A percentile compares a stretch with the other conserved stretches of the same genome.
Evolutionary conservation across 768 basidiomycete genomes (phyloP).

Genomic region (Lentinula guzmanii): DNA sequence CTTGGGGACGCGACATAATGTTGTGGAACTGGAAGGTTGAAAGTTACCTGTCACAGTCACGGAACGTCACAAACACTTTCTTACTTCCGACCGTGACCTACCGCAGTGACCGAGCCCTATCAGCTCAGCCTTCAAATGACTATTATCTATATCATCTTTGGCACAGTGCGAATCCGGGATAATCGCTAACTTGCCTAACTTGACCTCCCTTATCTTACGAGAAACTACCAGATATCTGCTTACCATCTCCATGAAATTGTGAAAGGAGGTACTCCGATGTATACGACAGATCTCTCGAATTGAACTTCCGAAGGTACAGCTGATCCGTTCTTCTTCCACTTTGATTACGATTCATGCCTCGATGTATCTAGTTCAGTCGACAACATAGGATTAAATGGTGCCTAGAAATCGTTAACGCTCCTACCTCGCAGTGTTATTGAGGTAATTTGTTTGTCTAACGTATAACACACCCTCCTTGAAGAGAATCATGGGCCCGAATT

Average conservation of each 20-base stretch:
- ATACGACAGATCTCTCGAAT: background rate
- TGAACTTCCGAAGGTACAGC: background rate
- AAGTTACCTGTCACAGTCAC: background rate
- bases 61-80: background rate
- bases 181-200: background rate
- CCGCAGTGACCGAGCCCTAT: too few relatives aligned
- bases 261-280: background rate
- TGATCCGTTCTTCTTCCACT: background rate
- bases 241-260: background rate
- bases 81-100: too few relatives aligned
- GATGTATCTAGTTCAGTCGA: background rate
- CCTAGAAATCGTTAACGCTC: background rate
- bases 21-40: background rate
- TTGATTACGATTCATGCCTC: background rate
- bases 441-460: background rate
- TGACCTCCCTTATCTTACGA: background rate
- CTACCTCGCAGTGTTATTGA: background rate
- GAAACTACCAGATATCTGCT: background rate
- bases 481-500: background rate
- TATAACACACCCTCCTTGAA: background rate
- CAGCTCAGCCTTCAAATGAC: background rate
- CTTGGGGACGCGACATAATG: conserved; percentile 65
- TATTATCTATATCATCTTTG: background rate
- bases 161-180: background rate
- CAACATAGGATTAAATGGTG: background rate